Evolutionary conservation across 2,329 filamentous ascomycete species (phyloP).

Genomic region (Trichoderma oligosporum): DNA sequence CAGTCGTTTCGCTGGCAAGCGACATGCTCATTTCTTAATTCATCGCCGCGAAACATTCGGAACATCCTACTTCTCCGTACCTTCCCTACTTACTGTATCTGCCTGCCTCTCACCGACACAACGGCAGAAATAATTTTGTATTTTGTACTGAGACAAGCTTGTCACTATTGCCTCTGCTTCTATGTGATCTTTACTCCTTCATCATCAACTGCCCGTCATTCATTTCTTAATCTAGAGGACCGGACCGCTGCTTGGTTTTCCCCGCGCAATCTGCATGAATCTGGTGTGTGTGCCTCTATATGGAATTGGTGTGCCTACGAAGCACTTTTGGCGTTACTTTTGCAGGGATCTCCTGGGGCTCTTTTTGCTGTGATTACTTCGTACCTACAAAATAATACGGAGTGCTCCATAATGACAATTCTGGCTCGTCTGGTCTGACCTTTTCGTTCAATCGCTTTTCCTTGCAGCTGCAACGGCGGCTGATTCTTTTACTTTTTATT

Average conservation of each 20-base stretch:
- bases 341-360: conserved; percentile 6
- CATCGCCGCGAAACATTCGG: too few relatives aligned
- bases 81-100: neutral
- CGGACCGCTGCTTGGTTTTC: neutral
- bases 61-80: neutral
- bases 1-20: neutral
- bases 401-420: neutral
- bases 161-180: neutral
- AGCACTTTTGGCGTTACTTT: neutral
- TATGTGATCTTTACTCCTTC: neutral
- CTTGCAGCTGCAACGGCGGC: neutral
- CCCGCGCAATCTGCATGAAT: conserved; percentile 9
- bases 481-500: neutral
- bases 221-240: neutral
- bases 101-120: neutral
- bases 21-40: too few relatives aligned
- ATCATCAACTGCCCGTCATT: neutral
- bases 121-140: neutral
- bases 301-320: neutral
- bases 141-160: neutral
- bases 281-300: conserved; percentile 9
- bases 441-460: neutral
- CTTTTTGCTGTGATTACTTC: conserved; percentile 1
- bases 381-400: too few relatives aligned
- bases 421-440: neutral